These are phyloP conservation scores for Clavariopsis aquatica DNA, from an alignment of 495 filamentous ascomycete species.

Conservation along the genomic window DNA sequence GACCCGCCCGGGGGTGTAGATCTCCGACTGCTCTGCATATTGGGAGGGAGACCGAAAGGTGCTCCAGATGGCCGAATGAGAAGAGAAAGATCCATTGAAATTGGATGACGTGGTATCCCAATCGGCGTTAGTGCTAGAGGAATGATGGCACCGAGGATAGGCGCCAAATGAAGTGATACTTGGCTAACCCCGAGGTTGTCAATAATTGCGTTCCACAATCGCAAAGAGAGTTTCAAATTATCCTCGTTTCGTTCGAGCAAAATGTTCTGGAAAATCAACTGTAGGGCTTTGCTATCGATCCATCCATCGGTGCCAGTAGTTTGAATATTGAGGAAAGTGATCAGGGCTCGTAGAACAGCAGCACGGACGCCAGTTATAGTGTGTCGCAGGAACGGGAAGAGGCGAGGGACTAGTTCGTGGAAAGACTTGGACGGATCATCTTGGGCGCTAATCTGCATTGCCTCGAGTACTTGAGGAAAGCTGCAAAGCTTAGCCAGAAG, in stretches of 20 bases:
- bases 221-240: slow-evolving; percentile 73
- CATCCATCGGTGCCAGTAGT: slow-evolving; percentile 82
- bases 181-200: slow-evolving; percentile 52
- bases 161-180: slow-evolving; percentile 49
- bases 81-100: slow-evolving; percentile 82
- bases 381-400: slow-evolving; percentile 95
- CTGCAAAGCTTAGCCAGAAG: slow-evolving; percentile 92
- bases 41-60: slow-evolving; percentile 56
- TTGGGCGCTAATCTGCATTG: slow-evolving; percentile 89
- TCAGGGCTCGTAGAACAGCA: slow-evolving; percentile 86
- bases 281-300: slow-evolving; percentile 85
- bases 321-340: slow-evolving; percentile 87
- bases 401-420: slow-evolving; percentile 82
- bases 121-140: slow-evolving; percentile 83
- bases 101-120: slow-evolving; percentile 82
- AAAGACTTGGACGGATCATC: slow-evolving; percentile 84
- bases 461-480: slow-evolving; percentile 86
- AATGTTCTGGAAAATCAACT: slow-evolving; percentile 90
- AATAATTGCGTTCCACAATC: slow-evolving; percentile 82
- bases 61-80: slow-evolving; percentile 95
- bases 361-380: slow-evolving; percentile 94
- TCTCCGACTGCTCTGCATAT: slow-evolving; percentile 48
- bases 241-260: slow-evolving; percentile 87
- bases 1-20: slow-evolving; percentile 58
- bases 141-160: slow-evolving; percentile 75